Evolutionary conservation across 2,329 filamentous ascomycete genomes (phyloP).

Genomic region (Phaeoacremonium minimum): DNA sequence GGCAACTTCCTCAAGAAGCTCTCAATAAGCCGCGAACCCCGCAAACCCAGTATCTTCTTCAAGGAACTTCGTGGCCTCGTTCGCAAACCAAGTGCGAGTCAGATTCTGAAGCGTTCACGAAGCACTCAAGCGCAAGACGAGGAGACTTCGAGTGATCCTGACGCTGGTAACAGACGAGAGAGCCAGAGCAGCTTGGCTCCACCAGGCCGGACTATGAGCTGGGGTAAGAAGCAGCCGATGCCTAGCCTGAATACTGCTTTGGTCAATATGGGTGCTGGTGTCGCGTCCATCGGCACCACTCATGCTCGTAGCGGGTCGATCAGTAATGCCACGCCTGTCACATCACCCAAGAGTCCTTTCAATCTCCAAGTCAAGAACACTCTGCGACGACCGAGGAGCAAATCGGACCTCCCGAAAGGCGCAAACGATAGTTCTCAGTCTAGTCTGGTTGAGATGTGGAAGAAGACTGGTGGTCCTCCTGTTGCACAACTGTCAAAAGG

Average conservation of each 20-base stretch:
- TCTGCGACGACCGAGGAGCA: conserved; percentile 52
- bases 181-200: conserved; percentile 47
- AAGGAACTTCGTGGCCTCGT: conserved; percentile 46
- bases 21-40: conserved; percentile 44
- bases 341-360: conserved; percentile 50
- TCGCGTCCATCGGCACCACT: conserved; percentile 51
- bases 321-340: conserved; percentile 41
- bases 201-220: conserved; percentile 45
- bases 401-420: conserved; percentile 43
- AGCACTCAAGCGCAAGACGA: conserved; percentile 34
- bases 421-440: conserved; percentile 31
- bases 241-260: conserved; percentile 58
- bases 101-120: conserved; percentile 41
- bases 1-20: conserved; percentile 62
- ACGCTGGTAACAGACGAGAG: conserved; percentile 27
- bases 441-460: conserved; percentile 46
- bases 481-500: conserved; percentile 40
- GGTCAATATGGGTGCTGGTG: conserved; percentile 47
- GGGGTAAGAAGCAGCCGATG: conserved; percentile 43
- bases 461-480: conserved; percentile 48
- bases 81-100: conserved; percentile 41
- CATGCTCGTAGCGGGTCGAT: conserved; percentile 59
- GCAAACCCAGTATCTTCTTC: conserved; percentile 52
- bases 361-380: conserved; percentile 40
- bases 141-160: conserved; percentile 16